Evolutionary conservation across 495 filamentous ascomycete species (phyloP).

Genomic region (Parmelia sp.): DNA sequence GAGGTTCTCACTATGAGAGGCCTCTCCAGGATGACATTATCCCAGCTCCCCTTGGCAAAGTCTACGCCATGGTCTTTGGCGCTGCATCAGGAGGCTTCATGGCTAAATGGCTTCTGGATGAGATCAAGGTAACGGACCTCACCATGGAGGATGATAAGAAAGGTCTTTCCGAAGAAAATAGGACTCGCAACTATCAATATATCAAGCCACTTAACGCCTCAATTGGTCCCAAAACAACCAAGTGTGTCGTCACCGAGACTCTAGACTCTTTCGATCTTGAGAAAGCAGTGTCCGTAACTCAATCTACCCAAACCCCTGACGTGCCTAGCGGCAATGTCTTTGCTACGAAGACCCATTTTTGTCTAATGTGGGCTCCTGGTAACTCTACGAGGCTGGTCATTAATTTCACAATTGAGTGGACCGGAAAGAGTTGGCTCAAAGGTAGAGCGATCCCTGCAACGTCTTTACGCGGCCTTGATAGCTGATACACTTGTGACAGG

Average conservation of each 20-base stretch:
- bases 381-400: conserved; percentile 77
- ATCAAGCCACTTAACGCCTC: conserved; percentile 81
- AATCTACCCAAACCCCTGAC: conserved; percentile 85
- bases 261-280: conserved; percentile 81
- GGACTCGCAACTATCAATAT: conserved; percentile 70
- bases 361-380: conserved; percentile 81
- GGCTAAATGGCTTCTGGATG: conserved; percentile 73
- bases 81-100: conserved; percentile 71
- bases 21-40: conserved; percentile 79
- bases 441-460: conserved; percentile 46
- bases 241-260: conserved; percentile 80
- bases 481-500: conserved; percentile 44
- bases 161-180: conserved; percentile 65
- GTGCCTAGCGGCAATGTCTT: conserved; percentile 94
- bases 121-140: conserved; percentile 84
- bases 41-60: conserved; percentile 81
- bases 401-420: conserved; percentile 90
- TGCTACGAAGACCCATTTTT: conserved; percentile 84
- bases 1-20: conserved; percentile 72
- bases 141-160: conserved; percentile 75
- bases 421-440: conserved; percentile 96
- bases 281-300: conserved; percentile 70
- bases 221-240: conserved; percentile 92
- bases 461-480: neutral
- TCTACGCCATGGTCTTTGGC: conserved; percentile 84